Conservation (phyloP, 768 basidiomycete genomes). For the Xerocomus spinulosus region DNA sequence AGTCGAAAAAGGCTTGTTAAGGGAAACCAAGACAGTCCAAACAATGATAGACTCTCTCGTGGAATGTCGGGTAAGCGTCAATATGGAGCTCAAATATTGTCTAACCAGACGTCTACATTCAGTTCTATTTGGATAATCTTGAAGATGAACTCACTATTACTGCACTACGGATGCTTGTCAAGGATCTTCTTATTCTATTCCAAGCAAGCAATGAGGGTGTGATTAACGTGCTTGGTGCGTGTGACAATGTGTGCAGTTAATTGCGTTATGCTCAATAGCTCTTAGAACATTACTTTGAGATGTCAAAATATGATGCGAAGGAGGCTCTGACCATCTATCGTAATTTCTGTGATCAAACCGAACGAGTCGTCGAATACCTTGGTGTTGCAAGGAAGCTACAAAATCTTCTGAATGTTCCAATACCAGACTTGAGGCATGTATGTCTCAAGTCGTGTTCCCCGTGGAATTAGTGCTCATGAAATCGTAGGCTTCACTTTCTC, state of each 20-base stretch:
- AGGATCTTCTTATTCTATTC: constrained; percentile 92
- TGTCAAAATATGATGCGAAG: constrained; percentile 89
- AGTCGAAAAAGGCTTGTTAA: constrained; percentile 90
- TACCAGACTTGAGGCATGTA: constrained; percentile 91
- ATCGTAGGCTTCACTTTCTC: constrained; percentile 81
- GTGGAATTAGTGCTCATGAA: background rate
- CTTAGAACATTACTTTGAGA: constrained; percentile 94
- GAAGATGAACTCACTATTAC: constrained; percentile 88
- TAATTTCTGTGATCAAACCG: constrained; percentile 91
- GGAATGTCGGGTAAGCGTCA: constrained; percentile 72
- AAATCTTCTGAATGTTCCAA: constrained; percentile 87
- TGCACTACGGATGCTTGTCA: constrained; percentile 89
- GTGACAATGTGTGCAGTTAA: constrained; percentile 21
- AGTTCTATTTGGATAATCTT: constrained; percentile 94
- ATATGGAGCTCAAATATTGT: background rate
- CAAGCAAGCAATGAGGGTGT: constrained; percentile 97
- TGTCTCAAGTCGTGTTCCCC: constrained; percentile 21
- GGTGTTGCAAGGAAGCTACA: constrained; percentile 90
- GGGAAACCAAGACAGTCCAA: constrained; percentile 91
- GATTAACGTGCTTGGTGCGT: constrained; percentile 69
- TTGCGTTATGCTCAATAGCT: constrained; percentile 12
- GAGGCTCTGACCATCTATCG: constrained; percentile 86
- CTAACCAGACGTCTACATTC: background rate
- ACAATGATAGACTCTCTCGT: constrained; percentile 83
- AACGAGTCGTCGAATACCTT: constrained; percentile 88